A percentile compares a stretch with the other conserved stretches of the same genome.
Conservation (phyloP, 2,329 filamentous ascomycete species). For the Peltaster fructicola region DNA sequence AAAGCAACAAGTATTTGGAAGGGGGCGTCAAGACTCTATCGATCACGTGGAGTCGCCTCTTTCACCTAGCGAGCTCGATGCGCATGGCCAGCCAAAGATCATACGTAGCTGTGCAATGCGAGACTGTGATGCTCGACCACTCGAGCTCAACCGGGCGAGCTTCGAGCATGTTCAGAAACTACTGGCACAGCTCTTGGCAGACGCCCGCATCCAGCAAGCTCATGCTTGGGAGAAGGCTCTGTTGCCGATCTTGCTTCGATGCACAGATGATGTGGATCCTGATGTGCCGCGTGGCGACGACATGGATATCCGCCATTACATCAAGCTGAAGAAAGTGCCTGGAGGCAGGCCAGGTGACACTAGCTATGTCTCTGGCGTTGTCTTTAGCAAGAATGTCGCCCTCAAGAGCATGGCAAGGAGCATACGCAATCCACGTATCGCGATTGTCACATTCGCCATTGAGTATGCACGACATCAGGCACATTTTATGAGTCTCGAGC, state of each 20-base stretch:
- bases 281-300: slow-evolving; percentile 81
- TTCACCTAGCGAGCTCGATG: slow-evolving; percentile 6
- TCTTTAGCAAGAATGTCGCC: slow-evolving; percentile 93
- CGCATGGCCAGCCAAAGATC: slow-evolving; percentile 18
- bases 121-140: slow-evolving; percentile 52
- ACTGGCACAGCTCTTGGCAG: slow-evolving; percentile 64
- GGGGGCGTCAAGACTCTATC: slow-evolving; percentile 13
- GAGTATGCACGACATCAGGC: slow-evolving; percentile 87
- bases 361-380: slow-evolving; percentile 87
- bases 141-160: slow-evolving; percentile 76
- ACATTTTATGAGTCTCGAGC: slow-evolving; percentile 96
- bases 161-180: slow-evolving; percentile 75
- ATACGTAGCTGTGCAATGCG: slow-evolving; percentile 70
- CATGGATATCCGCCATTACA: slow-evolving; percentile 93
- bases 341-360: slow-evolving; percentile 82
- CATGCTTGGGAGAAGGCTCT: slow-evolving; percentile 78
- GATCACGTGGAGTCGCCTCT: slow-evolving; percentile 4
- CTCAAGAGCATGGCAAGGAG: slow-evolving; percentile 89
- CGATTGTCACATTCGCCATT: slow-evolving; percentile 86
- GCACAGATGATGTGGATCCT: slow-evolving; percentile 86
- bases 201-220: slow-evolving; percentile 54
- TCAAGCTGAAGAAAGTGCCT: slow-evolving; percentile 92
- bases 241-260: slow-evolving; percentile 74
- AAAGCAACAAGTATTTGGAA: slow-evolving; percentile 35
- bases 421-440: slow-evolving; percentile 67